phyloP scores from a whole-genome alignment of 2,329 filamentous ascomycete species.

The Gyromitra esculenta region DNA sequence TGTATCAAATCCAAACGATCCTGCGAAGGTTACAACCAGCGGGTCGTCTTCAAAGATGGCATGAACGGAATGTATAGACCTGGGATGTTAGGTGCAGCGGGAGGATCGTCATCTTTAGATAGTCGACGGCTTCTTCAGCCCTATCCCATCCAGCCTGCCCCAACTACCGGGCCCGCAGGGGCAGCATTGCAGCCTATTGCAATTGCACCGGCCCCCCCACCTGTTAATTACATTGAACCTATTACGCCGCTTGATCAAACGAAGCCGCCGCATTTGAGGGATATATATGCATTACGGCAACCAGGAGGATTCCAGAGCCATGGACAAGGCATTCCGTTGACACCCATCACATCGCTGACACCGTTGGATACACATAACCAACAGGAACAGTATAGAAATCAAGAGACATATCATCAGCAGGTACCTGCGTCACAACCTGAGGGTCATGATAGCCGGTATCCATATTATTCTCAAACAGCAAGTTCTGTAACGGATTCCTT shows the following conservation, averaged over 20 bases:
- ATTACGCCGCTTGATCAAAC: conserved; percentile 49
- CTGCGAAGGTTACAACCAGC: conserved; percentile 85
- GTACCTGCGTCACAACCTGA: conserved; percentile 31
- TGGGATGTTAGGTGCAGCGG: conserved; percentile 57
- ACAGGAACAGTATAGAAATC: conserved; percentile 28
- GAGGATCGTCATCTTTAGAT: conserved; percentile 35
- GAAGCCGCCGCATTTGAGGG: conserved; percentile 51
- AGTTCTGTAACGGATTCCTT: conserved; percentile 37
- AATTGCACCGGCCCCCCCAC: conserved; percentile 56
- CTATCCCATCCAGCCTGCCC: conserved; percentile 54
- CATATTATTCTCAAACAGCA: conserved; percentile 39
- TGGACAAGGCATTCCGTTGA: conserved; percentile 32
- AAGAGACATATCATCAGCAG: conserved; percentile 40
- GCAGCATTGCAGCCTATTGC: conserved; percentile 56
- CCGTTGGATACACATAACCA: conserved; percentile 23
- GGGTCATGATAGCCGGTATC: conserved; percentile 35
- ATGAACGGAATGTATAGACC: conserved; percentile 68
- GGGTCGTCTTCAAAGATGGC: conserved; percentile 81
- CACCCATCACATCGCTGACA: conserved; percentile 10
- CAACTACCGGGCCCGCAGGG: conserved; percentile 33
- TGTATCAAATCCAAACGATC: conserved; percentile 85
- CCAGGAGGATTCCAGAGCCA: conserved; percentile 22
- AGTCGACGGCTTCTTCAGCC: conserved; percentile 59
- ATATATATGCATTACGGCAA: conserved; percentile 43
- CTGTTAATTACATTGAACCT: conserved; percentile 24